phyloP scores from a whole-genome alignment of 2,329 filamentous ascomycete species.

The Curvularia sp. region DNA sequence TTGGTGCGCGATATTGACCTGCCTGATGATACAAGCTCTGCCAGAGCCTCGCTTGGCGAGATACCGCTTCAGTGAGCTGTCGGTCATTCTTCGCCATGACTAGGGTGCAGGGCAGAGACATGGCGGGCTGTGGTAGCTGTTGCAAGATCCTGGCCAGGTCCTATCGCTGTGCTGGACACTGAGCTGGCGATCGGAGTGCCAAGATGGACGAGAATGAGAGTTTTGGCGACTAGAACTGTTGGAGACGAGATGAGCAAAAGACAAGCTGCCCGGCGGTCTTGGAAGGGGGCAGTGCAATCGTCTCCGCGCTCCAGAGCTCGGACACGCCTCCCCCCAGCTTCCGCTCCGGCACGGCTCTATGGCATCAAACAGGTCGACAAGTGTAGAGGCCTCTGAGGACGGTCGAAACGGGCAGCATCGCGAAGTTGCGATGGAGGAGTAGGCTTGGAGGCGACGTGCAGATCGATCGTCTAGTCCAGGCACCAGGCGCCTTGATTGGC shows the following conservation, averaged over 20 bases:
- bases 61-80: neutral
- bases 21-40: slow-evolving; percentile 15
- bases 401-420: neutral
- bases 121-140: slow-evolving; percentile 6
- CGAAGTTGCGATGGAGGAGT: slow-evolving; percentile 2
- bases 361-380: neutral
- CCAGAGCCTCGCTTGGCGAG: slow-evolving; percentile 19
- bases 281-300: slow-evolving; percentile 24
- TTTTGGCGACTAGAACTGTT: slow-evolving; percentile 12
- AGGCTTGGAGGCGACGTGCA: neutral
- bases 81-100: slow-evolving; percentile 10
- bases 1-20: slow-evolving; percentile 23
- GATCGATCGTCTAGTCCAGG: slow-evolving; percentile 4
- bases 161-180: slow-evolving; percentile 2
- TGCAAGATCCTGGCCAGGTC: slow-evolving; percentile 4
- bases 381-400: neutral
- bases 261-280: slow-evolving; percentile 17
- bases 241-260: slow-evolving; percentile 15
- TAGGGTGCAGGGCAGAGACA: slow-evolving; percentile 1
- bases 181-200: slow-evolving; percentile 2
- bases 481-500: neutral
- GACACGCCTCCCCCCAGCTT: slow-evolving; percentile 1
- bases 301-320: slow-evolving; percentile 9
- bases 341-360: neutral
- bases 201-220: slow-evolving; percentile 9